Evolutionary conservation across 2,329 filamentous ascomycete genomes (phyloP).

Genomic region (Cercospora sp.): DNA sequence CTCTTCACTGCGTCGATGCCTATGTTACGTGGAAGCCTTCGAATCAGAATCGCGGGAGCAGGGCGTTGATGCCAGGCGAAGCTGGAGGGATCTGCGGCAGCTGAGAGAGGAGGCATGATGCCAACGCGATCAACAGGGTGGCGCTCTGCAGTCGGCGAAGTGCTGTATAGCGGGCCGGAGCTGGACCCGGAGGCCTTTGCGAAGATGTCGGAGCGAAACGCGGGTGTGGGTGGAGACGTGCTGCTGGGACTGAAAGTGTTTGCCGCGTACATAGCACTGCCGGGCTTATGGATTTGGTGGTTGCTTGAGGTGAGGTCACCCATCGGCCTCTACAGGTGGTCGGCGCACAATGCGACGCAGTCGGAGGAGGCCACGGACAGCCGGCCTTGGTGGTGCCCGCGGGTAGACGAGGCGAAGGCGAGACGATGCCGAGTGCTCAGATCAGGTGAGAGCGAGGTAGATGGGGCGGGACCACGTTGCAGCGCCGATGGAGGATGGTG

Average conservation of each 20-base stretch:
- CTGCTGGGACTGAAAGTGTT: conserved; percentile 22
- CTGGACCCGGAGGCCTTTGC: conserved; percentile 28
- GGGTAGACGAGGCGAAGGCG: background rate
- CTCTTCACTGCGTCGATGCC: conserved; percentile 60
- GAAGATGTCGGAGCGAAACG: conserved; percentile 42
- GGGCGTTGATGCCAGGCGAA: conserved; percentile 27
- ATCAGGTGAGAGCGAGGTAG: background rate
- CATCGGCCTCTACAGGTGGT: conserved; percentile 20
- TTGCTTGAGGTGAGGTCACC: conserved; percentile 23
- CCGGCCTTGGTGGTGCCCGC: background rate
- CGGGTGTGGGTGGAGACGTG: conserved; percentile 28
- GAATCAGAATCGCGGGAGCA: conserved; percentile 54
- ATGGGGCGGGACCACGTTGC: background rate
- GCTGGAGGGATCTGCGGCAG: conserved; percentile 30
- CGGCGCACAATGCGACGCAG: background rate
- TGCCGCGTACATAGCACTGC: conserved; percentile 27
- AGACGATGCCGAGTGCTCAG: background rate
- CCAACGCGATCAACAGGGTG: conserved; percentile 42
- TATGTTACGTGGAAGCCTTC: conserved; percentile 60
- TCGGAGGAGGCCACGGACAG: conserved; percentile 3
- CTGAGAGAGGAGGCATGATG: conserved; percentile 32
- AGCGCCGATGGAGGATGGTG: background rate
- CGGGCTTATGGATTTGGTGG: conserved; percentile 17
- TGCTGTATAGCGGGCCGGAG: conserved; percentile 42
- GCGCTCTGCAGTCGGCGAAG: conserved; percentile 47